Percentiles rank a stretch among this genome's conserved stretches.
These are phyloP conservation scores for Cyclotella atomus DNA, from an alignment of 108 stramenopile species.

Conservation along the genomic window DNA sequence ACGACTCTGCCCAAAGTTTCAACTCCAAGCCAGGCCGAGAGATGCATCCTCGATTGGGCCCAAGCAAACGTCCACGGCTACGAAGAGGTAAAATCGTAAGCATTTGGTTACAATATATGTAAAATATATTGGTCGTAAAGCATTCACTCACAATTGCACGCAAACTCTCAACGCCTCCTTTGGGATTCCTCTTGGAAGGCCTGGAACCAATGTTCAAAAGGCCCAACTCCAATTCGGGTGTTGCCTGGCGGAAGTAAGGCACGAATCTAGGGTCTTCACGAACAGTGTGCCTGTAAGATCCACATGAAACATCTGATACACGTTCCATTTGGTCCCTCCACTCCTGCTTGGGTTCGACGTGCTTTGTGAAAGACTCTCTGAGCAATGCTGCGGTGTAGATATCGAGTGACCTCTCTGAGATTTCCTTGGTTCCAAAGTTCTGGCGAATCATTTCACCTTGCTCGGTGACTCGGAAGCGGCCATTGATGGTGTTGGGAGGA, in stretches of 20 bases:
- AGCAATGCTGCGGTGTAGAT: conserved; percentile 96
- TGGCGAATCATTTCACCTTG: conserved; percentile 99
- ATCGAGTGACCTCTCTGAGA: conserved; percentile 93
- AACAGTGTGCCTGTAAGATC: conserved; percentile 86
- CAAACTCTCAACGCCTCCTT: conserved; percentile 95
- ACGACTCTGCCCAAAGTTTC: conserved; percentile 71
- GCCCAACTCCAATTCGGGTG: conserved; percentile 94
- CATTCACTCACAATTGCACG: no score
- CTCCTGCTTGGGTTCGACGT: conserved; percentile 65
- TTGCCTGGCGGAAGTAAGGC: conserved; percentile 97
- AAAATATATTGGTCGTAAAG: no score
- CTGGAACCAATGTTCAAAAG: conserved; percentile 93
- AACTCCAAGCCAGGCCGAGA: conserved; percentile 98
- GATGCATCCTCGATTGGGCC: conserved; percentile 94
- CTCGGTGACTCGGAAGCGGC: conserved; percentile 98
- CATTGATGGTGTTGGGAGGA: conserved; percentile 95
- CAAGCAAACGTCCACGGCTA: conserved; percentile 99
- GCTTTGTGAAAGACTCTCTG: conserved; percentile 80
- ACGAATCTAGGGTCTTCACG: conserved; percentile 93
- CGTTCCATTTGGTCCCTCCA: conserved; percentile 90
- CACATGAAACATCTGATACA: conserved; percentile 77
- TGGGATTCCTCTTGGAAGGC: conserved; percentile 95
- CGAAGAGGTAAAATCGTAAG: no score
- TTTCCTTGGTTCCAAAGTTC: conserved; percentile 91
- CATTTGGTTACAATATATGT: no score